phyloP scores from a whole-genome alignment of 352 stramenopile genomes.

The Pythium aristosporum region DNA sequence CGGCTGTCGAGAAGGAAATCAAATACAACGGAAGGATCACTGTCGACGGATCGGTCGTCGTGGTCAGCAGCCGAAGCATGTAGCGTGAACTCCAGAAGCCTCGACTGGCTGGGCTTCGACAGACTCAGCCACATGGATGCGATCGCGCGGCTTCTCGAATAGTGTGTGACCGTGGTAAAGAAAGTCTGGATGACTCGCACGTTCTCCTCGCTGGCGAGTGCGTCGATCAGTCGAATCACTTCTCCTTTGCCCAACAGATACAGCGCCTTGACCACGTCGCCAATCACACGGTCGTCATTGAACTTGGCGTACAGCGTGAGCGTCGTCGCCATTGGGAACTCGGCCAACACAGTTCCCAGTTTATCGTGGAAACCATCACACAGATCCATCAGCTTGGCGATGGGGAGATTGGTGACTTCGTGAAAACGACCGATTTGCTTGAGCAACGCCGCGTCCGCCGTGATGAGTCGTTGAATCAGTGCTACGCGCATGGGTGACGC shows the following conservation, averaged over 20 bases:
- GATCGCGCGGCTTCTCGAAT: constrained; percentile 34
- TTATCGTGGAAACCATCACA: constrained; percentile 30
- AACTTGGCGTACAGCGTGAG: constrained; percentile 56
- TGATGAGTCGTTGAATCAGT: constrained; percentile 31
- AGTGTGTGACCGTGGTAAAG: constrained; percentile 37
- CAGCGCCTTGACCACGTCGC: constrained; percentile 35
- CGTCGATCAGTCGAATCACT: constrained; percentile 47
- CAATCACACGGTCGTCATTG: constrained; percentile 44
- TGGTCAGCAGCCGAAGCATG: neutral
- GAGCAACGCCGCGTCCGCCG: constrained; percentile 32
- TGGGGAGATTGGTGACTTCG: constrained; percentile 40
- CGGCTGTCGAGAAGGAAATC: constrained; percentile 47
- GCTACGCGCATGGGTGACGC: constrained; percentile 28
- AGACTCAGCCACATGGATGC: constrained; percentile 46
- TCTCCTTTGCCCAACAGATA: constrained; percentile 42
- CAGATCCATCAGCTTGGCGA: constrained; percentile 43
- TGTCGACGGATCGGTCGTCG: constrained; percentile 2
- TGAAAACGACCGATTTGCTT: constrained; percentile 60
- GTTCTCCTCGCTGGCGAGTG: constrained; percentile 35
- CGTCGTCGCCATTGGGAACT: constrained; percentile 53
- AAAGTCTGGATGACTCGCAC: constrained; percentile 36
- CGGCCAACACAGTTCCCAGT: constrained; percentile 37
- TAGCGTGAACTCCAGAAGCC: constrained; percentile 9
- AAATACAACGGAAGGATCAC: constrained; percentile 30
- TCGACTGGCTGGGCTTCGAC: constrained; percentile 31